These are phyloP conservation scores for Suillus sp. DNA, from an alignment of 768 basidiomycete genomes.

Conservation along the genomic window DNA sequence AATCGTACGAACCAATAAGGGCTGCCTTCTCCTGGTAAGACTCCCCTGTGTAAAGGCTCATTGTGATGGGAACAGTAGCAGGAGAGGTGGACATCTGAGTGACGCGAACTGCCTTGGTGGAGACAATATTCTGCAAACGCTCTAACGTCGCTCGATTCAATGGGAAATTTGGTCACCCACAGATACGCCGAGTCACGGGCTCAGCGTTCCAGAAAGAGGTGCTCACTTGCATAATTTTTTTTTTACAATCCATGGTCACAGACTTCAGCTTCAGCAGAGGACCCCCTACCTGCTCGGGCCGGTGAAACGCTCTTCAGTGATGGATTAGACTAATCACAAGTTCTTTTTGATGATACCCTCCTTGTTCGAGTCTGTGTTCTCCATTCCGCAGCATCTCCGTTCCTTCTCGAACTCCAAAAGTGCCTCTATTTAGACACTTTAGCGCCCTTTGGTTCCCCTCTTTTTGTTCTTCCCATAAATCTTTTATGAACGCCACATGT, in stretches of 20 bases:
- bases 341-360: neutral
- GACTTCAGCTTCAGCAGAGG: too few relatives aligned
- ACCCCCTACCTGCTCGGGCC: too few relatives aligned
- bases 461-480: neutral
- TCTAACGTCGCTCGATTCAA: too few relatives aligned
- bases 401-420: neutral
- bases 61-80: constrained; percentile 31
- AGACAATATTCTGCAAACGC: too few relatives aligned
- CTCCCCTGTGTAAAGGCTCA: constrained; percentile 40
- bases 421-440: neutral
- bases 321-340: constrained; percentile 4
- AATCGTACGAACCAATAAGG: constrained; percentile 58
- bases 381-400: neutral
- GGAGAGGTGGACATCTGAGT: constrained; percentile 35
- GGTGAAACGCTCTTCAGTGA: neutral
- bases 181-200: too few relatives aligned
- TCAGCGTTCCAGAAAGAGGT: too few relatives aligned
- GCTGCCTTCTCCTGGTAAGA: constrained; percentile 66
- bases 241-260: too few relatives aligned
- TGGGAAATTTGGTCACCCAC: too few relatives aligned
- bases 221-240: too few relatives aligned
- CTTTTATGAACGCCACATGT: neutral
- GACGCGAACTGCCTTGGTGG: too few relatives aligned
- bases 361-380: neutral
- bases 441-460: neutral